Percentiles rank a stretch among this genome's conserved stretches.
These are phyloP conservation scores for Zarea fungicola DNA, from an alignment of 2,329 filamentous ascomycete genomes.

Conservation along the genomic window DNA sequence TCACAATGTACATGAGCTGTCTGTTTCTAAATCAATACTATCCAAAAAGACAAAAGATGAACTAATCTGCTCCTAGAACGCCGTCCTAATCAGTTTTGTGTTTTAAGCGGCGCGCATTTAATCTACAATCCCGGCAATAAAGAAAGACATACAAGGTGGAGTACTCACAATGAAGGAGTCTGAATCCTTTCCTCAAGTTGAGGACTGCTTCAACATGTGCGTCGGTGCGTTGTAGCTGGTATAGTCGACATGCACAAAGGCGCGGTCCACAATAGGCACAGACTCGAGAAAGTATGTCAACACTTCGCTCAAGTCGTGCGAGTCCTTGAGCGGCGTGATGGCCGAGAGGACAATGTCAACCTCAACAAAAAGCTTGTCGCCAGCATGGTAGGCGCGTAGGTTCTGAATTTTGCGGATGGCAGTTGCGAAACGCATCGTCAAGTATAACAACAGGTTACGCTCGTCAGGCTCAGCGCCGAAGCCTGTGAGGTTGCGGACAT, in stretches of 20 bases:
- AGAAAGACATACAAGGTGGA: neutral
- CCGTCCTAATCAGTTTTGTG: too few relatives aligned
- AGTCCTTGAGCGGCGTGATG: conserved; percentile 68
- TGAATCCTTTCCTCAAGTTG: neutral
- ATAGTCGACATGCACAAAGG: conserved; percentile 65
- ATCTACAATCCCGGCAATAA: too few relatives aligned
- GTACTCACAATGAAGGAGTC: neutral
- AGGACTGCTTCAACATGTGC: conserved; percentile 42
- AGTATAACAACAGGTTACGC: conserved; percentile 79
- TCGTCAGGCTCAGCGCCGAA: conserved; percentile 75
- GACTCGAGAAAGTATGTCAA: conserved; percentile 82
- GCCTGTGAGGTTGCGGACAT: conserved; percentile 76
- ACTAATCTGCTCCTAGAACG: too few relatives aligned
- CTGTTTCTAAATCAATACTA: too few relatives aligned
- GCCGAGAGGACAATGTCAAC: conserved; percentile 82
- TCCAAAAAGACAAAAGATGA: too few relatives aligned
- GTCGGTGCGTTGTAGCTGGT: conserved; percentile 57
- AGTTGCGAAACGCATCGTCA: conserved; percentile 90
- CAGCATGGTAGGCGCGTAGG: conserved; percentile 76
- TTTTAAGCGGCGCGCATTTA: too few relatives aligned
- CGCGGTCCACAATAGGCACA: conserved; percentile 70
- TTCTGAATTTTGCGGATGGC: conserved; percentile 83
- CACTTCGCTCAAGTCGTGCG: conserved; percentile 71
- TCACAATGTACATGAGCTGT: too few relatives aligned
- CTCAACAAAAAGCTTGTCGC: conserved; percentile 76